These are phyloP conservation scores for Cladobotryum mycophilum DNA, from an alignment of 2,329 filamentous ascomycete genomes.

Conservation along the genomic window DNA sequence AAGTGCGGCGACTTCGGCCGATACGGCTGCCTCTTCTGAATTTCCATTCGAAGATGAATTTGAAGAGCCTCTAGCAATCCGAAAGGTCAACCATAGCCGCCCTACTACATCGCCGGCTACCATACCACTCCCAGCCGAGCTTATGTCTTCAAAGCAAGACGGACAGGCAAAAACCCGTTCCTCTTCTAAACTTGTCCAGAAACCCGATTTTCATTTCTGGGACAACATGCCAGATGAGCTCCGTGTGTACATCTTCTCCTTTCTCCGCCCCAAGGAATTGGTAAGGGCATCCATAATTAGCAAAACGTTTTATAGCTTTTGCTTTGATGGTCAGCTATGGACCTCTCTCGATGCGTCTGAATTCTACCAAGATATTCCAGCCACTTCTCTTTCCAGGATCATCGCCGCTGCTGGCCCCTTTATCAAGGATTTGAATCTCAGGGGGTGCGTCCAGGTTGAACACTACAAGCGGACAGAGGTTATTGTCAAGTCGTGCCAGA, in stretches of 20 bases:
- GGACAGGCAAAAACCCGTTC: slow-evolving; percentile 15
- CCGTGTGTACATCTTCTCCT: slow-evolving; percentile 68
- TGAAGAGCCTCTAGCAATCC: slow-evolving; percentile 46
- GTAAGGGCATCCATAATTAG: slow-evolving; percentile 72
- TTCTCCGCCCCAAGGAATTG: slow-evolving; percentile 72
- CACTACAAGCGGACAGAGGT: slow-evolving; percentile 72
- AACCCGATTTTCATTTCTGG: slow-evolving; percentile 63
- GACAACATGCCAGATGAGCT: slow-evolving; percentile 75
- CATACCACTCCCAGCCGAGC: slow-evolving; percentile 57
- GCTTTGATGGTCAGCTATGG: slow-evolving; percentile 95
- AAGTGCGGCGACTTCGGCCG: slow-evolving; percentile 31
- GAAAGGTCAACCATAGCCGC: slow-evolving; percentile 47
- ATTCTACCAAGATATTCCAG: slow-evolving; percentile 83
- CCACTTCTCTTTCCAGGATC: slow-evolving; percentile 75
- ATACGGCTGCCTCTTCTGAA: slow-evolving; percentile 35
- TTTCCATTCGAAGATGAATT: slow-evolving; percentile 32
- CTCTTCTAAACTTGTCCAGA: slow-evolving; percentile 18
- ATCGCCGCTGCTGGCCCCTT: slow-evolving; percentile 83
- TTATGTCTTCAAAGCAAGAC: slow-evolving; percentile 38
- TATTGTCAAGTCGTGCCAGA: slow-evolving; percentile 77
- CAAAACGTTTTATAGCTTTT: slow-evolving; percentile 71
- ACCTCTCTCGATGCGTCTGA: slow-evolving; percentile 73
- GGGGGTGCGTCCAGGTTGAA: slow-evolving; percentile 84
- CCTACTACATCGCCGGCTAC: slow-evolving; percentile 37
- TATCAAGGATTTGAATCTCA: slow-evolving; percentile 80